Evolutionary conservation across 192 early-diverging fungal genomes (phyloP).

Genomic region (Rhizophagus clarus): DNA sequence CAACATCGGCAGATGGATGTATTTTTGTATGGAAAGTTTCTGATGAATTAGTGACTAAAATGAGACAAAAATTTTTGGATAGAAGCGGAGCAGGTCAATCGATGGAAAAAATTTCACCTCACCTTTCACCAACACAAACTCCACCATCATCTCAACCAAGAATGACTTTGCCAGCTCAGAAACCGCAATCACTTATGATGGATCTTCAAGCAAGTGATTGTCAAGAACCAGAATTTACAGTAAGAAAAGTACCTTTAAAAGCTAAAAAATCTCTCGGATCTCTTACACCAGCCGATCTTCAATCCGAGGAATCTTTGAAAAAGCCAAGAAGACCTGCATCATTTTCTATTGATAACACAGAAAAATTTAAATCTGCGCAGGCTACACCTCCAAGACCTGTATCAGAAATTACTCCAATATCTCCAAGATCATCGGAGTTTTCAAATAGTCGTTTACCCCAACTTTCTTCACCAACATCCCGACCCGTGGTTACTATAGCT

Average conservation of each 20-base stretch:
- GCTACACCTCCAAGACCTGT: neutral
- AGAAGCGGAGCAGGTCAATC: slow-evolving; percentile 5
- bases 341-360: slow-evolving; percentile 2
- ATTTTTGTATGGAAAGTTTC: slow-evolving; percentile 75
- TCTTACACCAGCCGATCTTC: neutral
- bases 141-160: neutral
- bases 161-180: slow-evolving; percentile 6
- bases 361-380: neutral
- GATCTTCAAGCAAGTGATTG: slow-evolving; percentile 4
- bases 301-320: neutral
- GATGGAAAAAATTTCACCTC: slow-evolving; percentile 4
- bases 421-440: neutral
- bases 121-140: neutral
- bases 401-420: neutral
- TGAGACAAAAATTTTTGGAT: slow-evolving; percentile 29
- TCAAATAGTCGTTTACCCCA: neutral
- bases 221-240: slow-evolving; percentile 1
- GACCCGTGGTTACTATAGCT: neutral
- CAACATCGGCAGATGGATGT: slow-evolving; percentile 74
- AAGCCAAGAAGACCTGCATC: slow-evolving; percentile 10
- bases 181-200: slow-evolving; percentile 3
- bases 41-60: slow-evolving; percentile 43
- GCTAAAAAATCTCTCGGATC: slow-evolving; percentile 25
- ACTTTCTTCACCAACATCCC: neutral
- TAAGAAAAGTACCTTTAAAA: slow-evolving; percentile 13